A percentile compares a stretch with the other conserved stretches of the same genome.
Evolutionary conservation across 495 filamentous ascomycete genomes (phyloP).

Genomic region (Tuber aestivum): DNA sequence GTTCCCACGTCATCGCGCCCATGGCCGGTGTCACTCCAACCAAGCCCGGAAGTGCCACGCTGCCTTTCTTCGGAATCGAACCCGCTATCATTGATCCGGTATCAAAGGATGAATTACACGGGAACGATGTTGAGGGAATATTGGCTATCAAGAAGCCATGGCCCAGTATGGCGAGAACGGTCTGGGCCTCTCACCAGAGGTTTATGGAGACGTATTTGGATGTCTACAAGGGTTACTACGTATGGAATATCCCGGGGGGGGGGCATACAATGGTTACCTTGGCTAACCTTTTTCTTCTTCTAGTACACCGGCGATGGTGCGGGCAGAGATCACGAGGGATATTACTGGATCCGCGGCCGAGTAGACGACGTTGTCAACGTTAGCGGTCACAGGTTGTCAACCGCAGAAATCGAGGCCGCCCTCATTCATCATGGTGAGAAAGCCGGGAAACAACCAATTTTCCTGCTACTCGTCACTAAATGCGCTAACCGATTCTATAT

Average conservation of each 20-base stretch:
- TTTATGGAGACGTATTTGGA: conserved; percentile 99
- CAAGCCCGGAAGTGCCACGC: conserved; percentile 69
- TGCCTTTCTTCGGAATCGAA: conserved; percentile 97
- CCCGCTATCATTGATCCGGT: conserved; percentile 97
- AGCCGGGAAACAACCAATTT: background rate
- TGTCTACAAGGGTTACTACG: conserved; percentile 97
- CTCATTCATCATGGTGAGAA: conserved; percentile 78
- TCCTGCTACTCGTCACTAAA: background rate
- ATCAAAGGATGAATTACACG: conserved; percentile 84
- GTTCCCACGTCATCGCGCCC: conserved; percentile 82
- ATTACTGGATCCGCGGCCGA: conserved; percentile 99
- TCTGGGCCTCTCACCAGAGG: conserved; percentile 95
- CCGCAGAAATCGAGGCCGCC: conserved; percentile 95
- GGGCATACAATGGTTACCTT: conserved; percentile 10
- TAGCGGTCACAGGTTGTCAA: conserved; percentile 89
- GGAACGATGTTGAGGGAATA: conserved; percentile 97
- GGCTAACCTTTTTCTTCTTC: conserved; percentile 40
- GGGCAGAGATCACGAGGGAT: conserved; percentile 93
- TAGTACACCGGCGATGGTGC: conserved; percentile 98
- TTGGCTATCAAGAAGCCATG: conserved; percentile 96
- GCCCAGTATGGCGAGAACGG: conserved; percentile 97
- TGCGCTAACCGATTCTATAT: background rate
- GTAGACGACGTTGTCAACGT: conserved; percentile 99
- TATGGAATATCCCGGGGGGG: conserved; percentile 48
- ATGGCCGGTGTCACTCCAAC: conserved; percentile 70